phyloP scores from a whole-genome alignment of 257 asterid genomes.

The Solanum acaule region DNA sequence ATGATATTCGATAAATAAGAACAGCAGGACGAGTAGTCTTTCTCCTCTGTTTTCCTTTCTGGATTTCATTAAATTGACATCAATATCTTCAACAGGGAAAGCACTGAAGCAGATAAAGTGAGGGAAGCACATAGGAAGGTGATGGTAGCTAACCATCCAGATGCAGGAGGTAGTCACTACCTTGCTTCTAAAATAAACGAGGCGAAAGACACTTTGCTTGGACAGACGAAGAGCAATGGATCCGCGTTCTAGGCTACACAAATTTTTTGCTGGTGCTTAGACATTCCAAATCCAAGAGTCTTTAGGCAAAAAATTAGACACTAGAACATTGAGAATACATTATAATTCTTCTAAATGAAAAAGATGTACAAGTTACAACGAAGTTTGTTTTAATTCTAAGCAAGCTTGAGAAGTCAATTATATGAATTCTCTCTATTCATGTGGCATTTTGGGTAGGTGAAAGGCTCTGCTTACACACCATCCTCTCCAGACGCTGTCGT shows the following conservation, averaged over 20 bases:
- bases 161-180: conserved; percentile 95
- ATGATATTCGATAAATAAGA: not conserved
- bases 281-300: not conserved
- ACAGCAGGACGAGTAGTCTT: not conserved
- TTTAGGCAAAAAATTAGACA: not conserved
- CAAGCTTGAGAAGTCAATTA: not conserved
- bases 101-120: conserved; percentile 54
- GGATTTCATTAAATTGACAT: not conserved
- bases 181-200: conserved; percentile 85
- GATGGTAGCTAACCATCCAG: conserved; percentile 95
- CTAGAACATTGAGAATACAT: not conserved
- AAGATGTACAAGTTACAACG: not conserved
- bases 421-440: not conserved
- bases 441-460: not conserved
- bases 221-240: conserved; percentile 52
- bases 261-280: conserved; percentile 6
- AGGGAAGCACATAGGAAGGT: conserved; percentile 91
- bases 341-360: not conserved
- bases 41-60: not conserved
- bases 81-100: conserved; percentile 37
- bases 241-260: conserved; percentile 45
- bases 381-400: not conserved
- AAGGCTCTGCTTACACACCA: not conserved
- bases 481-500: not conserved
- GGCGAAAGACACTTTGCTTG: conserved; percentile 71